Evolutionary conservation across 2,329 filamentous ascomycete genomes (phyloP), one percentile per base, ranked within the genome.

Genomic region (Verticillium longisporum): DNA sequence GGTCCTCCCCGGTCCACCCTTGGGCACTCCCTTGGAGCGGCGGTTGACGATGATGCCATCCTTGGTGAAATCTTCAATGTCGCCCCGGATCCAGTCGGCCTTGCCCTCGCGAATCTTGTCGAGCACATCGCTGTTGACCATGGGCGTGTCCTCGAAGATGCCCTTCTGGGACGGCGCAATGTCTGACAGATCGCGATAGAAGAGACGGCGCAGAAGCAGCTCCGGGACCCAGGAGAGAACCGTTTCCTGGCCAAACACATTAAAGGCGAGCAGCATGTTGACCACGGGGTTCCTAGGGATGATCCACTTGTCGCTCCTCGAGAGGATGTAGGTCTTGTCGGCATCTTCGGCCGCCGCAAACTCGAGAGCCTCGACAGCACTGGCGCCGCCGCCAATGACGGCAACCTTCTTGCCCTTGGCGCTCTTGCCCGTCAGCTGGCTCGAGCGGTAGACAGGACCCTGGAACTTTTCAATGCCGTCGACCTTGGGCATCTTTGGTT

Each of bases 71-170:
- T 78, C 78, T 38, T 88, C 75, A 65, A 95, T 91, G 68, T 96
- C 92, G 61, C 91, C 90, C 13, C 91, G 87, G 1, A 95, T 77
- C 92, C 92, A 96, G 64, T 88, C 83, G 0, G 90, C 90, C 65
- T 85, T 82, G 11, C 89, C 89, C 1, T 79, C 75, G 18, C 91
- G 88, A 36, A 96, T 83, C 67, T 89, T 88, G 56, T 89, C 79
- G 74, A 96, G 88, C 1, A 96, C 83, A 55, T 92, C 87, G 15
- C 87, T 89, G 73, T 95, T 96, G 31, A 95, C 90, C 90, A 95
- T 94, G 0, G 91, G 91, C 0, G 91, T 96, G 58, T 90, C 88
- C 33, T 83, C 92, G 72, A 92, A 96, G n/a, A 95, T 76, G 9
- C 90, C 90, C 68, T 88, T 87, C 32, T 83, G 78, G 1, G 83